A percentile compares a stretch with the other conserved stretches of the same genome.
Conservation (phyloP, 495 filamentous ascomycete species). For the Xylaria longipes region DNA sequence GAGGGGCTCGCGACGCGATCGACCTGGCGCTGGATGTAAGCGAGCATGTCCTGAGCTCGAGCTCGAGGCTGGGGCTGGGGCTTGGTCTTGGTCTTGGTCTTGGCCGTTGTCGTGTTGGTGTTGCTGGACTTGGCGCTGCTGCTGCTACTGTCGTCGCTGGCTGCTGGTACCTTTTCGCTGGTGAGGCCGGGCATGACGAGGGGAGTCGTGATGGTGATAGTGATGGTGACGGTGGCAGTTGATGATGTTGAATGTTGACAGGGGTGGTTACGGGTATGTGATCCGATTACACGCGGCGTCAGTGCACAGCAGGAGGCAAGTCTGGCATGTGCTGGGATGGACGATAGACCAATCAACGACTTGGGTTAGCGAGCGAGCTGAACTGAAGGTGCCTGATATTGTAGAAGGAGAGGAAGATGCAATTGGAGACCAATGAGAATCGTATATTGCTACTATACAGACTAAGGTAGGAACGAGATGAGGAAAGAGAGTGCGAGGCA, state of each 20-base stretch:
- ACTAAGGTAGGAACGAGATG: background rate
- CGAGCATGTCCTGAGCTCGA: conserved; percentile 35
- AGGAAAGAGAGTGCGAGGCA: background rate
- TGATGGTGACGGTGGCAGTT: background rate
- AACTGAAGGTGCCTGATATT: background rate
- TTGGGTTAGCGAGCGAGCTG: background rate
- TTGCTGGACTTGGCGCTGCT: background rate
- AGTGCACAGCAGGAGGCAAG: background rate
- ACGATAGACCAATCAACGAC: background rate
- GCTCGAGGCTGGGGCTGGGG: background rate
- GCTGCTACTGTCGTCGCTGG: background rate
- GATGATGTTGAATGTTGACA: background rate
- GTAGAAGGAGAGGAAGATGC: no score
- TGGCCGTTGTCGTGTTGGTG: background rate
- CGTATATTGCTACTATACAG: background rate
- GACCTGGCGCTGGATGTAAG: conserved; percentile 42
- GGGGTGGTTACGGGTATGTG: background rate
- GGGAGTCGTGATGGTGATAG: background rate
- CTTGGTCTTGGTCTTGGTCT: background rate
- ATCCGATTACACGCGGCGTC: background rate
- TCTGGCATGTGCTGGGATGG: background rate
- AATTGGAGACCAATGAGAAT: background rate
- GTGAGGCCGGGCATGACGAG: background rate
- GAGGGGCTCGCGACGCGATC: conserved; percentile 44
- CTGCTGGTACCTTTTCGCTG: background rate